Evolutionary conservation across 306 rosid species (phyloP), one percentile per base, ranked within the genome.

Genomic region (Trifolium repens): DNA sequence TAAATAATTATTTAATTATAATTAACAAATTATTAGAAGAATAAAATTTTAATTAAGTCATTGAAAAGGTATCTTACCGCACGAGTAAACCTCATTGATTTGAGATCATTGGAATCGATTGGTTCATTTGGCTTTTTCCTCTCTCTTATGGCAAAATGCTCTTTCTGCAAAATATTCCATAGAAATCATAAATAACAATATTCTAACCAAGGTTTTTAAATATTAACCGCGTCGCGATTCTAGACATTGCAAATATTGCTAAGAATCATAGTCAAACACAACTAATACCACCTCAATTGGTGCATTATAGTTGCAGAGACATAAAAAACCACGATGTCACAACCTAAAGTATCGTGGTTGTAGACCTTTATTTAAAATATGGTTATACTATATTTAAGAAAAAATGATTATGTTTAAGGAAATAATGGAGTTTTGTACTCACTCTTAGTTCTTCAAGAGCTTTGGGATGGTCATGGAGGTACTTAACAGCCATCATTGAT

Each of bases 401-500:
- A 54, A 54, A 54, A 9, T 49, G 1, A 7, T 14, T 0, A 7
- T 7, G 5, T 61, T 30, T 14, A 14, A 61, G 8, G 22, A 8
- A 61, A 32, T 6, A 61, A 15, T 32, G 6, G 24, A 26, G 15
- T 65, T 68, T 72, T 71, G 1, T 24, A 89, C 97, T 84, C 63
- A 96, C 99, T 84, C 99, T 92, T 1, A 96, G 90, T 69, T 96
- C 90, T 73, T 92, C 85, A 69, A 96, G 98, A 75, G 68, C 99
- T 79, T 81, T 73, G 39, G 98, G 98, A 73, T 92, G 93, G 77
- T 96, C 99, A 77, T 89, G 98, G 70, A 96, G 96, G 65, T 86
- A 92, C 79, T 96, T 96, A 16, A 96, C 88, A 24, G 97, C 97
- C 99, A 96, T 96, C 99, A 96, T 96, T n/a, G 99, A 87, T 14